Base-by-base conservation (phyloP, 768 basidiomycete species). In the Suillus ampliporus region DNA sequence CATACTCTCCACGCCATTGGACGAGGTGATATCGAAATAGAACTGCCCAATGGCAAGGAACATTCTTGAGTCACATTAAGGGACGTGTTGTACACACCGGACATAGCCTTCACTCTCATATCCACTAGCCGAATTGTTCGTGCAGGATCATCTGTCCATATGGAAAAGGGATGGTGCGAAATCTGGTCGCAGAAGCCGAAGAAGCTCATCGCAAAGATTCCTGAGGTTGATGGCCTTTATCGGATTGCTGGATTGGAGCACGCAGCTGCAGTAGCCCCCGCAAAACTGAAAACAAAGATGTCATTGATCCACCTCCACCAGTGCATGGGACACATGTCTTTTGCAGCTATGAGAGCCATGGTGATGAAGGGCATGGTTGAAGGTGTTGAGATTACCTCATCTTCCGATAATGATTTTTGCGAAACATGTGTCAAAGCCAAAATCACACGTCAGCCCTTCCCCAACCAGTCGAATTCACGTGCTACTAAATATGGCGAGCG, bases 1-100 rank as follows among this genome's bases (percentile, higher is more conserved):
- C 65, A 57, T 0, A 59, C 58, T 1, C 75, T 79, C 48, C 61
- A 69, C 57, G 77, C 78, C 0, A 70, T 65, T 31, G 73, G 78
- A 9, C 67, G 65, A 50, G 78, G 78, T 1, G 74, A 78, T 40
- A 67, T 78, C 61, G 7, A 60, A 0, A 65, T 77, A 31, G 48
- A 63, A 3, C n/a, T 77, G 1, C 74, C 74, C 0, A 74, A 72
- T 43, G 71, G 70, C 4, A n/a, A 46, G 4, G 38, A 61, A 41
- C 58, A 41, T 34, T 54, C 7, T 15, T 11, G 10, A 21, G 46
- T 54, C 26, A 65, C 26, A 2, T 40, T 63, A 8, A 50, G 23
- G 9, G 40, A 60, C 9, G 37, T 28, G 14, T 31, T 59, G 5
- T 58, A 60, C 19, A 17, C 35, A 2, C 62, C 50, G 10, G 50